These are phyloP conservation scores for Yamadazyma membranifaciens DNA, from an alignment of 1,139 yeast genomes.

Conservation along the genomic window DNA sequence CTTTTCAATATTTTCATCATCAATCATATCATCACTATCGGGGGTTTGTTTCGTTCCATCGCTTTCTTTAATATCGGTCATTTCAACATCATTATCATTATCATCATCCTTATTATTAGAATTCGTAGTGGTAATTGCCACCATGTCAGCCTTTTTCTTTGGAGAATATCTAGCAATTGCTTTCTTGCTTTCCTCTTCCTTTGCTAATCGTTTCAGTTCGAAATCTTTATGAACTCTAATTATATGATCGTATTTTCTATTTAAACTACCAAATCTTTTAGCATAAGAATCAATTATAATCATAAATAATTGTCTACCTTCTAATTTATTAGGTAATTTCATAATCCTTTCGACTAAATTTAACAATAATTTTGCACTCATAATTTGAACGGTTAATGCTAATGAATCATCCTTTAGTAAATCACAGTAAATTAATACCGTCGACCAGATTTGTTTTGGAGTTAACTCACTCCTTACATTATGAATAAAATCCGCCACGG, in stretches of 20 bases:
- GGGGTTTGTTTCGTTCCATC: slow-evolving; percentile 13
- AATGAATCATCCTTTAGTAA: slow-evolving; percentile 79
- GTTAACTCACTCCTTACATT: slow-evolving; percentile 85
- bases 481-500: slow-evolving; percentile 94
- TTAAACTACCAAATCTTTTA: slow-evolving; percentile 73
- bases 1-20: slow-evolving; percentile 18
- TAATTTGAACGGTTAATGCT: slow-evolving; percentile 89
- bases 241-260: slow-evolving; percentile 67
- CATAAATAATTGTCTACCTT: slow-evolving; percentile 82
- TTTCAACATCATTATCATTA: slow-evolving; percentile 2
- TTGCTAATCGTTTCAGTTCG: slow-evolving; percentile 40
- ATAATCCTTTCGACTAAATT: slow-evolving; percentile 87
- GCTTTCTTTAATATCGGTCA: not conserved
- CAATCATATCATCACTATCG: slow-evolving; percentile 21
- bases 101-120: not conserved
- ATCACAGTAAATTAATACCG: slow-evolving; percentile 79
- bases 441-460: slow-evolving; percentile 82
- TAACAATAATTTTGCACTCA: slow-evolving; percentile 90
- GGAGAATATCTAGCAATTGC: slow-evolving; percentile 43
- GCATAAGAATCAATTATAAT: slow-evolving; percentile 86
- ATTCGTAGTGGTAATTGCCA: slow-evolving; percentile 10
- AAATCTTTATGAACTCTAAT: slow-evolving; percentile 60
- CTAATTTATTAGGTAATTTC: slow-evolving; percentile 78
- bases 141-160: slow-evolving; percentile 16
- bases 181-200: slow-evolving; percentile 44